Conservation (phyloP, 2,329 filamentous ascomycete genomes). For the Colletotrichum sp. region DNA sequence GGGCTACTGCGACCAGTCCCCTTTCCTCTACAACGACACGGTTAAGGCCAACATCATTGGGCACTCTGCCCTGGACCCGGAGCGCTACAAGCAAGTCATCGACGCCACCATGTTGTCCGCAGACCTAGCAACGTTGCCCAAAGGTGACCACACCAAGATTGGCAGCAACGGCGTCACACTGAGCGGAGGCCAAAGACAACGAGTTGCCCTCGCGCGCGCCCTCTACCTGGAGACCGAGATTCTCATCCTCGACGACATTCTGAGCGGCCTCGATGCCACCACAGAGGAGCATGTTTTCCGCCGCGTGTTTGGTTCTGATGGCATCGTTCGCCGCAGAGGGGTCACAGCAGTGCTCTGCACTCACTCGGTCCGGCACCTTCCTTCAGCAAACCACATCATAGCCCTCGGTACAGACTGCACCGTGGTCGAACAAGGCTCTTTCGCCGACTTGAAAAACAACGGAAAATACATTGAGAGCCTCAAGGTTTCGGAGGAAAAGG, state of each 20-base stretch:
- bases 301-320: conserved; percentile 31
- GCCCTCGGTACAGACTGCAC: conserved; percentile 42
- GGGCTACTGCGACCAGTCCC: conserved; percentile 36
- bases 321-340: conserved; percentile 26
- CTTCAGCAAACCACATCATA: conserved; percentile 48
- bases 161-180: conserved; percentile 47
- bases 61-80: conserved; percentile 30
- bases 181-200: conserved; percentile 42
- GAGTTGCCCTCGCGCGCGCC: conserved; percentile 32
- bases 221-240: conserved; percentile 34
- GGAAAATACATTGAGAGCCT: conserved; percentile 44
- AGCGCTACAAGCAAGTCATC: conserved; percentile 38
- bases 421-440: conserved; percentile 46
- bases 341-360: conserved; percentile 40
- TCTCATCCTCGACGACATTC: conserved; percentile 38
- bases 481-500: conserved; percentile 31
- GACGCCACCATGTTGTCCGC: conserved; percentile 34
- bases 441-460: conserved; percentile 38
- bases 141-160: conserved; percentile 41
- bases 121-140: conserved; percentile 35
- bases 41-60: conserved; percentile 44
- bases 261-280: conserved; percentile 38
- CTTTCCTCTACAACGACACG: conserved; percentile 37
- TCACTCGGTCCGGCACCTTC: conserved; percentile 42
- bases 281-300: conserved; percentile 36